phyloP scores from a whole-genome alignment of 192 early-diverging fungal species.

The Lunasporangiospora selenospora region DNA sequence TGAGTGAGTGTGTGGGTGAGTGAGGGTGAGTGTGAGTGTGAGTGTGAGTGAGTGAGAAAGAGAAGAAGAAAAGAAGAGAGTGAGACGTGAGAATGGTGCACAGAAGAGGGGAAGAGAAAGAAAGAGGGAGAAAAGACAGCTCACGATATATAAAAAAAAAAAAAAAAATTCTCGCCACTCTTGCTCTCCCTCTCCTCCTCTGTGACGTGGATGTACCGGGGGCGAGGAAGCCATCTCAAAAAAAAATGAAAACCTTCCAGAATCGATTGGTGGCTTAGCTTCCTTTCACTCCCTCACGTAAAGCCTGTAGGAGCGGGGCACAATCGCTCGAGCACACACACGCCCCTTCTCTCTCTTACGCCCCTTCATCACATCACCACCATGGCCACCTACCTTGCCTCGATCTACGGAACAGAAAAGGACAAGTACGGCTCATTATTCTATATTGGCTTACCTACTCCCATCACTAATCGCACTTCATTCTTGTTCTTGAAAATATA shows the following conservation, averaged over 20 bases:
- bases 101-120: not conserved
- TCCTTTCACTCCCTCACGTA: not conserved
- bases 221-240: not conserved
- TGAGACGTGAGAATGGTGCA: conserved; percentile 1
- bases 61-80: not conserved
- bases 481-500: not conserved
- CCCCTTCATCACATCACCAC: not conserved
- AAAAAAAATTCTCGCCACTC: too few relatives aligned
- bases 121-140: not conserved
- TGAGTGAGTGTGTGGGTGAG: not conserved
- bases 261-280: not conserved
- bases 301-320: too few relatives aligned
- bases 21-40: not conserved
- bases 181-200: too few relatives aligned
- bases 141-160: not conserved
- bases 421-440: conserved; percentile 86
- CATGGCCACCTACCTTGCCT: conserved; percentile 86
- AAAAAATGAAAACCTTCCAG: not conserved
- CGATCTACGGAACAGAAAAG: conserved; percentile 97
- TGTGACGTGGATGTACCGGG: conserved; percentile 7
- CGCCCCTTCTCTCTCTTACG: not conserved
- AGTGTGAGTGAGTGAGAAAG: not conserved
- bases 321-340: too few relatives aligned
- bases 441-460: not conserved
- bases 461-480: not conserved